A percentile compares a stretch with the other conserved stretches of the same genome.
phyloP scores from a whole-genome alignment of 73 alveolate species.

The Symbiodinium natans region DNA sequence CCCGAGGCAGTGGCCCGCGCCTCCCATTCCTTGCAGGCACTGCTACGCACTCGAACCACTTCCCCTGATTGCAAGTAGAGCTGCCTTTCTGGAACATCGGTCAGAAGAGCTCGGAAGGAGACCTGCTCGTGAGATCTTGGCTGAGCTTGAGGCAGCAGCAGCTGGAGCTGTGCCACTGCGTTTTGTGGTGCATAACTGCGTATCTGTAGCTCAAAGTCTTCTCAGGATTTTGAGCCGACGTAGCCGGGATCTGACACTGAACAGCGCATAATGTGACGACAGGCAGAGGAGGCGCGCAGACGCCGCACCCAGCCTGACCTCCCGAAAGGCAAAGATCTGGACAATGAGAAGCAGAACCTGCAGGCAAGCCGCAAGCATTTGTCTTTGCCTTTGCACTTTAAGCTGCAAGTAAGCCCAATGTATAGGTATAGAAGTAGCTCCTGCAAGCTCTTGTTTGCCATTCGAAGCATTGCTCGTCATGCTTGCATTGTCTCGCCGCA shows the following conservation, averaged over 20 bases:
- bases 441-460: not conserved
- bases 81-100: too few species aligned
- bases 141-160: conserved; percentile 28
- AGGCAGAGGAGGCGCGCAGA: conserved; percentile 79
- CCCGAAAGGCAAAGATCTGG: conserved; percentile 61
- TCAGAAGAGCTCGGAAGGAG: conserved; percentile 2
- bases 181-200: not conserved
- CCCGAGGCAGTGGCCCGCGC: conserved; percentile 83
- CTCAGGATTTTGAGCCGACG: not conserved
- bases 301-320: conserved; percentile 45
- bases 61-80: too few species aligned
- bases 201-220: not conserved
- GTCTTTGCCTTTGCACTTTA: not conserved
- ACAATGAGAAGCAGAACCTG: conserved; percentile 29
- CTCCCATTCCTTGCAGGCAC: conserved; percentile 82
- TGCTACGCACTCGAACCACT: too few species aligned
- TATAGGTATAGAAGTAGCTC: too few species aligned
- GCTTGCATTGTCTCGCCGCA: not conserved
- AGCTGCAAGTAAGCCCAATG: not conserved
- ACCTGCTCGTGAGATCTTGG: conserved; percentile 63
- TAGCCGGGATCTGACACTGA: too few species aligned
- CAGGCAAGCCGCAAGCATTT: not conserved
- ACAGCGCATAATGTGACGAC: too few species aligned
- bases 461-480: not conserved
- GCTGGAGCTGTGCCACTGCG: not conserved